phyloP scores from a whole-genome alignment of 2,329 filamentous ascomycete species.

The Pseudogymnoascus sp. region DNA sequence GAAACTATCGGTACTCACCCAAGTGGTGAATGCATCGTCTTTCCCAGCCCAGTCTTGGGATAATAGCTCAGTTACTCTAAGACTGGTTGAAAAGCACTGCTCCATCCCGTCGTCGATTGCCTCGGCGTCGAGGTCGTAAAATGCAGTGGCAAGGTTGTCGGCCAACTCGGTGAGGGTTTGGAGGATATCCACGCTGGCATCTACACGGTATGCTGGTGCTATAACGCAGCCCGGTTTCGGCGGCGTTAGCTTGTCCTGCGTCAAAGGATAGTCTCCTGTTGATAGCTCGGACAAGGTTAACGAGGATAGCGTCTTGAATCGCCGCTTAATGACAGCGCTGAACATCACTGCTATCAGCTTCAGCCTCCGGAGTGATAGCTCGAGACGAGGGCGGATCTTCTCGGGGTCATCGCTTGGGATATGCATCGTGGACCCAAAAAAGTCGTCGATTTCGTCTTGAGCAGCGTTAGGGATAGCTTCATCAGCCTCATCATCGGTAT shows the following conservation, averaged over 20 bases:
- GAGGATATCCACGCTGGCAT: constrained; percentile 48
- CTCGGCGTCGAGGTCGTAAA: constrained; percentile 58
- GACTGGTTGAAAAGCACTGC: constrained; percentile 51
- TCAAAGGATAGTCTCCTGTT: constrained; percentile 11
- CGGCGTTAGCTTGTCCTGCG: constrained; percentile 5
- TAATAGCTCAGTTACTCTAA: constrained; percentile 46
- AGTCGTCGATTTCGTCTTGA: constrained; percentile 55
- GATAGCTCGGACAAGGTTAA: constrained; percentile 33
- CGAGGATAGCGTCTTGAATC: constrained; percentile 50
- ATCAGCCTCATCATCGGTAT: constrained; percentile 32
- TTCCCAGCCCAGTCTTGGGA: constrained; percentile 52
- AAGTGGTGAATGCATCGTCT: constrained; percentile 69
- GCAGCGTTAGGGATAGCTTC: constrained; percentile 28
- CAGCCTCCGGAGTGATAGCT: constrained; percentile 53
- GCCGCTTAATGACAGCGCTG: constrained; percentile 59
- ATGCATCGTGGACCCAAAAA: constrained; percentile 53
- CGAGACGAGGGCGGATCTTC: constrained; percentile 55
- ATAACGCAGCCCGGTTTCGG: not conserved
- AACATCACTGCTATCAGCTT: constrained; percentile 62
- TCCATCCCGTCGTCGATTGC: constrained; percentile 51
- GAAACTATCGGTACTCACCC: constrained; percentile 37
- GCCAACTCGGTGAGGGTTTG: constrained; percentile 56
- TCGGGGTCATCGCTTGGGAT: constrained; percentile 58
- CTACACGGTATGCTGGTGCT: constrained; percentile 33
- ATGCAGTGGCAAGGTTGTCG: constrained; percentile 60